Percentiles rank a stretch among this genome's conserved stretches.
phyloP scores from a whole-genome alignment of 805 yeast genomes.

The Sungouiella thailandica region DNA sequence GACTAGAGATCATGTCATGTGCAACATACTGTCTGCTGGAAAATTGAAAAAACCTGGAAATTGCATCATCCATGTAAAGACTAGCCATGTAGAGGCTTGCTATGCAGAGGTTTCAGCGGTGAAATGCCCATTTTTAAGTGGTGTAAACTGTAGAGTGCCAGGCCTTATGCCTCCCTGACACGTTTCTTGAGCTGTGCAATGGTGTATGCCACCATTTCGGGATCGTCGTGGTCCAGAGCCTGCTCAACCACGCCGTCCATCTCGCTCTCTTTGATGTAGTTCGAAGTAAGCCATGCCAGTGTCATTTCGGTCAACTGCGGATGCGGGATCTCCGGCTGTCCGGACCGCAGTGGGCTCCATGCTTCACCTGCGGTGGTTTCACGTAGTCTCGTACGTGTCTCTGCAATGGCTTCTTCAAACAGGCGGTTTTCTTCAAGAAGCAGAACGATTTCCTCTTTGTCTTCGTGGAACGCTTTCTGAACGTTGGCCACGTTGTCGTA shows the following conservation, averaged over 20 bases:
- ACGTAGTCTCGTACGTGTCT: constrained; percentile 9
- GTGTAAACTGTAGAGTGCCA: too few species aligned
- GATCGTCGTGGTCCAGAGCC: constrained; percentile 10
- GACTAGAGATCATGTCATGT: too few species aligned
- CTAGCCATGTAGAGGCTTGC: too few species aligned
- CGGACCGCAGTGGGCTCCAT: neutral
- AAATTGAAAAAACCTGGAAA: too few species aligned
- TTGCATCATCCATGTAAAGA: too few species aligned
- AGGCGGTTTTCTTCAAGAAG: constrained; percentile 31
- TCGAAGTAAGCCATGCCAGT: constrained; percentile 10
- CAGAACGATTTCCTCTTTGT: constrained; percentile 33
- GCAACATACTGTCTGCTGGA: too few species aligned
- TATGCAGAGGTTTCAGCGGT: too few species aligned
- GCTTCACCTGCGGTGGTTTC: neutral
- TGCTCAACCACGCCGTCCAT: constrained; percentile 6
- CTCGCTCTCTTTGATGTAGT: constrained; percentile 7
- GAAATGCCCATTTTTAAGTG: too few species aligned
- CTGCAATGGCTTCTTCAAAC: constrained; percentile 20
- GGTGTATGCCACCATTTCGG: constrained; percentile 18
- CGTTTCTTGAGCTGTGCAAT: constrained; percentile 26
- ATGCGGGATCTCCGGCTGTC: constrained; percentile 1
- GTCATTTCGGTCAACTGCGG: constrained; percentile 8
- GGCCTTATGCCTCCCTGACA: constrained; percentile 14
- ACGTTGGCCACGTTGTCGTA: constrained; percentile 32
- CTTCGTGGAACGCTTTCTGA: constrained; percentile 37